Evolutionary conservation across 2,329 filamentous ascomycete species (phyloP), one percentile per base, ranked within the genome.

Genomic region (Penicillium sp.): DNA sequence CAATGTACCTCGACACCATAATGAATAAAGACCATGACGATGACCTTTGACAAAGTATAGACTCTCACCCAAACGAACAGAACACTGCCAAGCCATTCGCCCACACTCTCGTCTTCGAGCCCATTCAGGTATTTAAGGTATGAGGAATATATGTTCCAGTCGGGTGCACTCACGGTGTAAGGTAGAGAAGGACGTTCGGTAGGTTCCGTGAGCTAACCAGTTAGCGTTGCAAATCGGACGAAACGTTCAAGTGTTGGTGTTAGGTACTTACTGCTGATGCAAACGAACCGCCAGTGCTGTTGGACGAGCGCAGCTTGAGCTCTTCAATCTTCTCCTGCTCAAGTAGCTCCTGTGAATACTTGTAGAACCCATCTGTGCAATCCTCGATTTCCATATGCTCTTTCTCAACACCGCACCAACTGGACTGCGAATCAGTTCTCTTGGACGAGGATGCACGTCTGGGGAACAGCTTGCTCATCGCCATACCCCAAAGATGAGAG

Each of bases 41-140:
- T 56, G 13, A 78, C 63, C 53, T 79, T 79, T 23, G 76, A 73
- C 50, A 76, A 63, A 1, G 73, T 67, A 59, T 78, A 79, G 9
- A 79, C 68, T 56, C 70, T 74, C 26, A 67, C 61, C 41, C 73
- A 75, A 11, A 77, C 69, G 1, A 63, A 64, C 49, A 78, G 57
- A 6, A 77, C 71, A 21, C 64, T 69, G 3, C 66, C 60, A 13
- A 72, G 63, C 57, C 71, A 73, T n/a, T 68, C 69, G 3, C 65
- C 53, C 0, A 61, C 48, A n/a, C 69, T 64, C 13, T 70, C 64
- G 11, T 65, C 58, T 11, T 62, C 59, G 35, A 66, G 41, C 21
- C 67, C 63, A 8, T 72, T 66, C 54, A 71, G 15, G 54, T 60
- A 21, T 46, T 60, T 45, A 58, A 65, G 38, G 55, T 56, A 17